Percentiles rank a stretch among this genome's conserved stretches.
Evolutionary conservation across 1,284 basidiomycete species (phyloP).

Genomic region (Kalmanozyma brasiliensis): DNA sequence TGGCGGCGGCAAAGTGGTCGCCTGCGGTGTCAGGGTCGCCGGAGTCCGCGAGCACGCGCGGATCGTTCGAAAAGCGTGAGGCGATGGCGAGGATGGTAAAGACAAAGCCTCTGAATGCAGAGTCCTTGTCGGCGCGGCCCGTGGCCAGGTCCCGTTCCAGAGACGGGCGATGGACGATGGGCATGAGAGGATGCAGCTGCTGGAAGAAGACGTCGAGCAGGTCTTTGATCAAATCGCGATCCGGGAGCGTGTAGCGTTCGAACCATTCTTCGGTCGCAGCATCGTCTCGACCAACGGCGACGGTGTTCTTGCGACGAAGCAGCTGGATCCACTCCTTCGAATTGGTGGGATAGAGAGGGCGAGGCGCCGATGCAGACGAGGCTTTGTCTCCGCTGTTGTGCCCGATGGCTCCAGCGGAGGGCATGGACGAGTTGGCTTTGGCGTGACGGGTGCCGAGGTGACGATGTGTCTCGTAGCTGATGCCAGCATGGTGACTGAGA

Average conservation of each 20-base stretch:
- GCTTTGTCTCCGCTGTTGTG: constrained; percentile 1
- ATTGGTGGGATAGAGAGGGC: constrained; percentile 54
- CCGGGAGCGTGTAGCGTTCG: constrained; percentile 53
- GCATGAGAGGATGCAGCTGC: constrained; percentile 57
- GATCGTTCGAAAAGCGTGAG: constrained; percentile 54
- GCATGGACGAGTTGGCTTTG: constrained; percentile 2
- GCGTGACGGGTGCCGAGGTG: constrained; percentile 6
- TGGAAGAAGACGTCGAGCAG: constrained; percentile 54
- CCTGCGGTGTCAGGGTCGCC: constrained; percentile 52
- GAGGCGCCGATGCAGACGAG: constrained; percentile 12
- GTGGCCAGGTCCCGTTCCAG: constrained; percentile 48
- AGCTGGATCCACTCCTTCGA: constrained; percentile 59
- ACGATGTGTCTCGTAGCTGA: constrained; percentile 47
- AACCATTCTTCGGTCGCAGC: constrained; percentile 55
- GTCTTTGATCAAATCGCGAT: constrained; percentile 41
- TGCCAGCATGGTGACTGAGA: constrained; percentile 25
- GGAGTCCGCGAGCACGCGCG: constrained; percentile 50
- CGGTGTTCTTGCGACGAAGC: constrained; percentile 56
- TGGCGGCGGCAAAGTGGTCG: constrained; percentile 60
- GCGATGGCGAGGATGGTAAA: constrained; percentile 61
- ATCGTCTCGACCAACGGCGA: constrained; percentile 60
- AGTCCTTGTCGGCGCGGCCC: constrained; percentile 54
- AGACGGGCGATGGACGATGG: constrained; percentile 56
- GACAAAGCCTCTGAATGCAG: constrained; percentile 59
- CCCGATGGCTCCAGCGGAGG: background rate